A percentile compares a stretch with the other conserved stretches of the same genome.
phyloP scores from a whole-genome alignment of 805 yeast genomes.

The Cyberlindnera saturnus region DNA sequence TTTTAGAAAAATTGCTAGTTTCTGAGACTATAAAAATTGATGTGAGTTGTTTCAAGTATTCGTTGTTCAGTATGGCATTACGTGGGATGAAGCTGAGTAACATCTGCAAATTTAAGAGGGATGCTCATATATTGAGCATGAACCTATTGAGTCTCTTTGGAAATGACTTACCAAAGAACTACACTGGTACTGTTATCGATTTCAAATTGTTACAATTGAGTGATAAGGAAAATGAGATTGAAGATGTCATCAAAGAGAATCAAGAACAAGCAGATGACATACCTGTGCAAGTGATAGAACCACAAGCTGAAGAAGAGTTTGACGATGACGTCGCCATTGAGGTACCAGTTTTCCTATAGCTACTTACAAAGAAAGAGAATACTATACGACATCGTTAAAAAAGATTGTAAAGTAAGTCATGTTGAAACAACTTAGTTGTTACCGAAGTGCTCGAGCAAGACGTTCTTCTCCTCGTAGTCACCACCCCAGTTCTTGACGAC shows the following conservation, averaged over 20 bases:
- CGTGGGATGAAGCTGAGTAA: constrained; percentile 45
- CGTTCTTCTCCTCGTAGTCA: constrained; percentile 95
- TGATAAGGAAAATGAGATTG: constrained; percentile 11
- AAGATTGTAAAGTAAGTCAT: constrained; percentile 3
- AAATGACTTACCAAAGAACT: constrained; percentile 27
- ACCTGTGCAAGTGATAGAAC: neutral
- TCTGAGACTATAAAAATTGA: constrained; percentile 27
- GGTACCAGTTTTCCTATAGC: constrained; percentile 20
- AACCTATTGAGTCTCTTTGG: constrained; percentile 36
- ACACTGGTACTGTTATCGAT: constrained; percentile 37
- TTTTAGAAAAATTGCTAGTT: constrained; percentile 52
- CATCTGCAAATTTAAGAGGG: constrained; percentile 50
- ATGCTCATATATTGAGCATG: constrained; percentile 36
- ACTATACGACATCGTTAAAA: neutral
- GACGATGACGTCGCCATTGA: constrained; percentile 31
- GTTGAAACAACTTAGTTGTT: constrained; percentile 62
- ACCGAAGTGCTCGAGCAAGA: constrained; percentile 93
- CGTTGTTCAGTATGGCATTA: constrained; percentile 39
- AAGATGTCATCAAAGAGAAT: constrained; percentile 3
- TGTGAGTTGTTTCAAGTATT: constrained; percentile 46
- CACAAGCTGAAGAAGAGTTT: neutral
- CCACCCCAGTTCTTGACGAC: constrained; percentile 99
- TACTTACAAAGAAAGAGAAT: neutral
- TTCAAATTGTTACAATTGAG: constrained; percentile 27
- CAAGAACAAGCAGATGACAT: neutral